Evolutionary conservation across 495 filamentous ascomycete species (phyloP).

Genomic region (Tuber calosporum): DNA sequence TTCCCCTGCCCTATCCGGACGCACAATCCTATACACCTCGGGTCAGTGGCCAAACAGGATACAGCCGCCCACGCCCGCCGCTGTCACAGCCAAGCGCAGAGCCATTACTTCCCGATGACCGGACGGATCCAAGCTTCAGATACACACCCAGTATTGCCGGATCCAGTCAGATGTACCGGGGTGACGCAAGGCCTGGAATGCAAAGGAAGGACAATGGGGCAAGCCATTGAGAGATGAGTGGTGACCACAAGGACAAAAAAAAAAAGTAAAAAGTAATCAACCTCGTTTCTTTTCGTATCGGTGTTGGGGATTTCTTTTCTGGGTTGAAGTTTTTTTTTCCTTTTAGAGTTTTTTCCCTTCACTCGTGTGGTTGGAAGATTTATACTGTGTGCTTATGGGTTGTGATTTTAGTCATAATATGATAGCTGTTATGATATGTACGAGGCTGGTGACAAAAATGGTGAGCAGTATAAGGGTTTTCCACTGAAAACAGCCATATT

Average conservation of each 20-base stretch:
- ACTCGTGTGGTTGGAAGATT: not conserved
- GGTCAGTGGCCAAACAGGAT: not conserved
- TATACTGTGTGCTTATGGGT: not conserved
- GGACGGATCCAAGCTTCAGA: not conserved
- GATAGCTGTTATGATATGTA: too few relatives aligned
- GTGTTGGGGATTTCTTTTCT: not conserved
- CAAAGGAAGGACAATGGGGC: not conserved
- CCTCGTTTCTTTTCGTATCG: not conserved
- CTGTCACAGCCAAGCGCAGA: not conserved
- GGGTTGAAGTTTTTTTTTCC: not conserved
- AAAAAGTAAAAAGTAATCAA: not conserved
- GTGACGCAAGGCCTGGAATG: not conserved
- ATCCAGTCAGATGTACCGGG: not conserved
- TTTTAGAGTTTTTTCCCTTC: not conserved
- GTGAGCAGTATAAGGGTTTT: too few relatives aligned
- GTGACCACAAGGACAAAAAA: not conserved
- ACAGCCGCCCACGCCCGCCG: not conserved
- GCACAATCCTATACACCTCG: not conserved
- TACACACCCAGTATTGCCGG: not conserved
- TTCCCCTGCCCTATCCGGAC: not conserved
- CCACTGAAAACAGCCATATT: too few relatives aligned
- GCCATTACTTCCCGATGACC: not conserved
- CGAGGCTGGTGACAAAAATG: too few relatives aligned
- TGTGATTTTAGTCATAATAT: not conserved
- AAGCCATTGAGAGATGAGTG: not conserved